These are phyloP conservation scores for Naganishia friedmannii DNA, from an alignment of 768 basidiomycete species.

Conservation along the genomic window DNA sequence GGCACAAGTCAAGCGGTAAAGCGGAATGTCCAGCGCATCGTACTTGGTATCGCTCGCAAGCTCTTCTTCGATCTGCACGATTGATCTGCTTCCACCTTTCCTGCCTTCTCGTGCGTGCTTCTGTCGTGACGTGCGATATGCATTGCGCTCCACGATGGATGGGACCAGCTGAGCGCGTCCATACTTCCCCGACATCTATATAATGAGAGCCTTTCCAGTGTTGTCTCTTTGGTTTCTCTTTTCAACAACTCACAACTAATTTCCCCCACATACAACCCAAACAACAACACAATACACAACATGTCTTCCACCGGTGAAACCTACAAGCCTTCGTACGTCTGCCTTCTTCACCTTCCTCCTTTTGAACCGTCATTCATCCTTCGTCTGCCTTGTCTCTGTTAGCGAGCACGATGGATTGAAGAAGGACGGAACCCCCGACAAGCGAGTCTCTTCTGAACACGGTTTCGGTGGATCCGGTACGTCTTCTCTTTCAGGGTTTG, in stretches of 20 bases:
- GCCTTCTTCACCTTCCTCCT: background rate
- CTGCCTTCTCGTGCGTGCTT: background rate
- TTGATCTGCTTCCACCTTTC: background rate
- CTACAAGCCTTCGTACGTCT: conserved; percentile 49
- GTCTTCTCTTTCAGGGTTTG: too few relatives aligned
- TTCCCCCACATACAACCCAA: background rate
- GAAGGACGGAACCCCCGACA: conserved; percentile 53
- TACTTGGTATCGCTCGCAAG: background rate
- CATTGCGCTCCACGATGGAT: background rate
- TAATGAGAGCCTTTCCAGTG: background rate
- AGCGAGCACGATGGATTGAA: conserved; percentile 35
- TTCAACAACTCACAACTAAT: background rate
- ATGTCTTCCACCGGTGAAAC: conserved; percentile 43
- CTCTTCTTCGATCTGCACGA: background rate
- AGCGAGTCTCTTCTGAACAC: conserved; percentile 52
- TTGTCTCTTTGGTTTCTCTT: background rate
- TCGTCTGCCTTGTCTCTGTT: background rate
- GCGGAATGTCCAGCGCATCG: conserved; percentile 1
- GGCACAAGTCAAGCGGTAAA: background rate
- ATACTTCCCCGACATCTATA: background rate
- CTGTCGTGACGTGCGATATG: background rate
- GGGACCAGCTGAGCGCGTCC: background rate
- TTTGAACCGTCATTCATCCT: background rate
- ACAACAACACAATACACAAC: background rate
- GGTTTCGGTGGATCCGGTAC: conserved; percentile 49